phyloP scores from a whole-genome alignment of 2,329 filamentous ascomycete genomes.

The Penicillium sp. region DNA sequence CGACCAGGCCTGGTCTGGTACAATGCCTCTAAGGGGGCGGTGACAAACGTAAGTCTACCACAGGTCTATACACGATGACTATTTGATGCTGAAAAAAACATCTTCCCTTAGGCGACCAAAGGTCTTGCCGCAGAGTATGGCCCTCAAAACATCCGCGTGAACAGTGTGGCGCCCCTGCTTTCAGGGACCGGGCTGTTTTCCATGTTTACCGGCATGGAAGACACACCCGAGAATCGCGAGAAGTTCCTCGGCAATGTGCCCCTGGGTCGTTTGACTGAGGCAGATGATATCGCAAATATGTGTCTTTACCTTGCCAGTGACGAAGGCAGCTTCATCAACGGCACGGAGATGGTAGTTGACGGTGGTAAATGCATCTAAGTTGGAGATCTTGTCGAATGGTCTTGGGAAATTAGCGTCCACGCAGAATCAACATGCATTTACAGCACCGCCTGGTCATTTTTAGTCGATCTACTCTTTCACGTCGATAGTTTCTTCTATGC shows the following conservation, averaged over 20 bases:
- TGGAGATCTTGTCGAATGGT: not conserved
- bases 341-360: constrained; percentile 70
- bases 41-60: constrained; percentile 44
- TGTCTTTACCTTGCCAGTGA: constrained; percentile 72
- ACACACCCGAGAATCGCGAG: constrained; percentile 50
- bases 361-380: constrained; percentile 52
- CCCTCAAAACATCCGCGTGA: constrained; percentile 72
- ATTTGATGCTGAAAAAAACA: not conserved
- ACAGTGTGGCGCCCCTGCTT: constrained; percentile 71
- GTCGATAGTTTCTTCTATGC: too few species aligned
- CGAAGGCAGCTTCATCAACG: constrained; percentile 73
- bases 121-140: constrained; percentile 75
- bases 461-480: too few species aligned
- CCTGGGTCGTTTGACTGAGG: constrained; percentile 47
- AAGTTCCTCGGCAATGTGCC: constrained; percentile 52
- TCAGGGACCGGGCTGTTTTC: constrained; percentile 67
- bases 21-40: constrained; percentile 50
- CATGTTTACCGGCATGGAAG: constrained; percentile 45
- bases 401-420: not conserved
- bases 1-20: constrained; percentile 52
- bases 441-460: too few species aligned
- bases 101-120: constrained; percentile 57
- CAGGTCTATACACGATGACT: too few species aligned
- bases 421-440: too few species aligned
- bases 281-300: constrained; percentile 70